phyloP scores from a whole-genome alignment of 2,329 filamentous ascomycete genomes.

The Aspergillus candidus region DNA sequence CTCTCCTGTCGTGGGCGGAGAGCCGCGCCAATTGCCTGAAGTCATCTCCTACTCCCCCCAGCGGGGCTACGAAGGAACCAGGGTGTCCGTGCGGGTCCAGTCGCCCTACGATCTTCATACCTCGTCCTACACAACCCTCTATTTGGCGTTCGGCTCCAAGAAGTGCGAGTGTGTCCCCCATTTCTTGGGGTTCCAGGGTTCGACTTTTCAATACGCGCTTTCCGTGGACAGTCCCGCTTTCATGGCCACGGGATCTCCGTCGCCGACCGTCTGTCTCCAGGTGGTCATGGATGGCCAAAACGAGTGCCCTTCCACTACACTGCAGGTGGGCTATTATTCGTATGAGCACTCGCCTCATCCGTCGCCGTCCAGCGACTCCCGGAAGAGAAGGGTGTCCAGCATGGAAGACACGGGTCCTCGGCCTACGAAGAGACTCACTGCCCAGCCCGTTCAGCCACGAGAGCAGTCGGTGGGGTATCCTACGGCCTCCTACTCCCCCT shows the following conservation, averaged over 20 bases:
- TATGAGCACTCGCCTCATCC: slow-evolving; percentile 47
- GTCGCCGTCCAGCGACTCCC: slow-evolving; percentile 38
- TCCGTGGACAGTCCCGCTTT: slow-evolving; percentile 65
- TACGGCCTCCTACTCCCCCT: slow-evolving; percentile 46
- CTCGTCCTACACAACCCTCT: slow-evolving; percentile 50
- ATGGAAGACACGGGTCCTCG: slow-evolving; percentile 43
- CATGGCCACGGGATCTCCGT: slow-evolving; percentile 49
- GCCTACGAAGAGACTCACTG: slow-evolving; percentile 45
- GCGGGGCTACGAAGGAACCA: slow-evolving; percentile 62
- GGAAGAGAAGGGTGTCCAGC: slow-evolving; percentile 53
- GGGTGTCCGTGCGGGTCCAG: slow-evolving; percentile 66
- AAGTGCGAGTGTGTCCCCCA: slow-evolving; percentile 63
- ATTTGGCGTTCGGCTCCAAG: slow-evolving; percentile 70
- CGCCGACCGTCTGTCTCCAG: slow-evolving; percentile 53
- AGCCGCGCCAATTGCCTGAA: slow-evolving; percentile 55
- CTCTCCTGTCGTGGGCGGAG: slow-evolving; percentile 60
- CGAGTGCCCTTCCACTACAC: slow-evolving; percentile 45
- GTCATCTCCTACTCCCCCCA: slow-evolving; percentile 65
- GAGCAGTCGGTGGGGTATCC: slow-evolving; percentile 49
- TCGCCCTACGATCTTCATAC: slow-evolving; percentile 68
- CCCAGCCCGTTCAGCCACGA: slow-evolving; percentile 44
- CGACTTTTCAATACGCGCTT: slow-evolving; percentile 64
- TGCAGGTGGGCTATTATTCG: slow-evolving; percentile 57
- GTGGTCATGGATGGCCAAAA: slow-evolving; percentile 55
- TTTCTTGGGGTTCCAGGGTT: slow-evolving; percentile 53